Conservation (phyloP, 116 monocot genomes). For the Papilionanthe hybrid region DNA sequence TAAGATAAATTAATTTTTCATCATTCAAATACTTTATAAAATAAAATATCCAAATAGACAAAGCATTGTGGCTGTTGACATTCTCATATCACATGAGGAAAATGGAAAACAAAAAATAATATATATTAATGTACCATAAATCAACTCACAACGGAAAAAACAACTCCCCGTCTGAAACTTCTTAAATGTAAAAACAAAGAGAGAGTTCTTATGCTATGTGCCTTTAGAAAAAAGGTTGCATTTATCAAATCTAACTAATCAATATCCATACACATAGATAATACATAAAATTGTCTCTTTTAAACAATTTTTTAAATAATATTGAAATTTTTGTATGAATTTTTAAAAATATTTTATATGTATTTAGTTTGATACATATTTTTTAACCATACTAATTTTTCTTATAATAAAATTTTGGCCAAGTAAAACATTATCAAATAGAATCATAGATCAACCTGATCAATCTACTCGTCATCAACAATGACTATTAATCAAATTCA, state of each 20-base stretch:
- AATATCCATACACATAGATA: background rate
- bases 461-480: background rate
- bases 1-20: background rate
- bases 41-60: background rate
- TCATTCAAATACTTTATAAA: background rate
- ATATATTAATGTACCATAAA: background rate
- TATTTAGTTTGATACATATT: background rate
- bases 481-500: background rate
- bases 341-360: background rate
- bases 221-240: background rate
- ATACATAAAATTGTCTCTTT: background rate
- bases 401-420: background rate
- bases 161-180: background rate
- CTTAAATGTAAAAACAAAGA: background rate
- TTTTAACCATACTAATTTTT: background rate
- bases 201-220: background rate
- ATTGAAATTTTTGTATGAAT: background rate
- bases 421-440: background rate
- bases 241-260: background rate
- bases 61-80: too few relatives aligned
- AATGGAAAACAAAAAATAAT: background rate
- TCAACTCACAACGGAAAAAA: background rate
- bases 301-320: background rate
- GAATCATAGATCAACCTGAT: background rate
- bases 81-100: too few relatives aligned